These are phyloP conservation scores for Marasmius oreades DNA, from an alignment of 1,284 basidiomycete species.

Conservation along the genomic window DNA sequence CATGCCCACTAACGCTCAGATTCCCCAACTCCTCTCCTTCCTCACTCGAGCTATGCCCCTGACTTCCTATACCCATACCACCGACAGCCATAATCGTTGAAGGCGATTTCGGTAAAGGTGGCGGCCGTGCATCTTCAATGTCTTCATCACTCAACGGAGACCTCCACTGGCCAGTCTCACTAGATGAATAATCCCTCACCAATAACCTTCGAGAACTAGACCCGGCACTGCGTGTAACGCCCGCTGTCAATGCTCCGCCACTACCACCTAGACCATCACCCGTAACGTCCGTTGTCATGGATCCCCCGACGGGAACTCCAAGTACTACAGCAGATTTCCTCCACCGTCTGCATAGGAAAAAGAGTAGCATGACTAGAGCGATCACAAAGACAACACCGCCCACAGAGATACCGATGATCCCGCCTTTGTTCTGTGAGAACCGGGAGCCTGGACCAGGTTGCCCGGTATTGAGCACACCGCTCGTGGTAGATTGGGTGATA, in stretches of 20 bases:
- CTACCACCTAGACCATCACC: too few relatives aligned
- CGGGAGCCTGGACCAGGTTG: neutral
- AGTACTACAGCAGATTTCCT: neutral
- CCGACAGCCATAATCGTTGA: neutral
- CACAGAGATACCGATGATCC: slow-evolving; percentile 10
- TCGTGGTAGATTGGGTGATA: too few relatives aligned
- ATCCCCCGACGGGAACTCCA: neutral
- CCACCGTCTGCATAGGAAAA: slow-evolving; percentile 8
- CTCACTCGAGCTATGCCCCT: neutral
- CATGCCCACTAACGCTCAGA: slow-evolving; percentile 8
- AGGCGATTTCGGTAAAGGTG: neutral
- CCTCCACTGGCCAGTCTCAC: slow-evolving; percentile 4
- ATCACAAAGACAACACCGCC: slow-evolving; percentile 5
- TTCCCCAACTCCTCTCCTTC: neutral
- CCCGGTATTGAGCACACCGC: neutral
- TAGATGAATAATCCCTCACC: slow-evolving; percentile 3
- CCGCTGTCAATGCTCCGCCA: too few relatives aligned
- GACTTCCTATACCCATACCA: neutral
- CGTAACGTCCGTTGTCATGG: neutral
- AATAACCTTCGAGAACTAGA: slow-evolving; percentile 5
- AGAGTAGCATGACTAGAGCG: neutral
- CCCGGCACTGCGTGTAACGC: neutral
- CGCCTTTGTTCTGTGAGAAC: slow-evolving; percentile 5
- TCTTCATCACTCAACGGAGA: slow-evolving; percentile 10
- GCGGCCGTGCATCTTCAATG: neutral